Evolutionary conservation across 176 grass and related monocot species (phyloP).

Genomic region (Ampelocalamus luodianensis): DNA sequence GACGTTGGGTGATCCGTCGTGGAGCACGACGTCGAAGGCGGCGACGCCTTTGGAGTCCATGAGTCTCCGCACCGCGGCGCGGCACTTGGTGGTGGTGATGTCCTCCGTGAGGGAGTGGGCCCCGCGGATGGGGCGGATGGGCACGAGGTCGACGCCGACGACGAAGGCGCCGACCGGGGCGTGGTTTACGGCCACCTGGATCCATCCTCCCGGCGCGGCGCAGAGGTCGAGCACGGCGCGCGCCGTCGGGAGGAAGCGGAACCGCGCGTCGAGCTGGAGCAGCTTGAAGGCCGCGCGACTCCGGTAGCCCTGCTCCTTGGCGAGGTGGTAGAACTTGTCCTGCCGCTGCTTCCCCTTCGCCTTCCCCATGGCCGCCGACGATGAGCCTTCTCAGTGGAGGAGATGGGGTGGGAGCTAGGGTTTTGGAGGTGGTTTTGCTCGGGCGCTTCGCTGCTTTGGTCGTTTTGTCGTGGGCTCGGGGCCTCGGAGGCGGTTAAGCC

Average conservation of each 20-base stretch:
- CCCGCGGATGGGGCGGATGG: conserved; percentile 89
- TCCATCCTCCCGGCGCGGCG: conserved; percentile 90
- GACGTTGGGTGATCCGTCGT: conserved; percentile 94
- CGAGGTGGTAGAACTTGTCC: conserved; percentile 91
- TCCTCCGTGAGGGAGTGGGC: conserved; percentile 81
- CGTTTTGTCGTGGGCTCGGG: conserved; percentile 16
- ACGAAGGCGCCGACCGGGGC: conserved; percentile 76
- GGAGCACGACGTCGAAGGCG: conserved; percentile 82
- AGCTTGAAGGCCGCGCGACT: conserved; percentile 92
- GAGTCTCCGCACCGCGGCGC: conserved; percentile 68
- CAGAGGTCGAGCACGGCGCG: conserved; percentile 91
- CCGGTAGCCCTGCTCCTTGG: conserved; percentile 92
- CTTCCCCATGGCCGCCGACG: conserved; percentile 77
- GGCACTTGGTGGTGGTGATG: conserved; percentile 92
- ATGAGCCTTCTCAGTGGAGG: conserved; percentile 24
- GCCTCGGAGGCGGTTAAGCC: neutral
- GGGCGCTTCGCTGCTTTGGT: neutral
- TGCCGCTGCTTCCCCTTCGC: conserved; percentile 89
- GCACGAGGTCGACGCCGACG: conserved; percentile 79
- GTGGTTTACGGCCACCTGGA: conserved; percentile 83
- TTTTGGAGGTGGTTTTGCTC: conserved; percentile 48
- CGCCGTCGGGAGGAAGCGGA: conserved; percentile 79
- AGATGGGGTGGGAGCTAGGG: conserved; percentile 37
- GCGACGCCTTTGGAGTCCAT: conserved; percentile 72
- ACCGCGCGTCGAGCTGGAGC: conserved; percentile 88